phyloP scores from a whole-genome alignment of 495 filamentous ascomycete genomes.

The Amorphotheca resinae region DNA sequence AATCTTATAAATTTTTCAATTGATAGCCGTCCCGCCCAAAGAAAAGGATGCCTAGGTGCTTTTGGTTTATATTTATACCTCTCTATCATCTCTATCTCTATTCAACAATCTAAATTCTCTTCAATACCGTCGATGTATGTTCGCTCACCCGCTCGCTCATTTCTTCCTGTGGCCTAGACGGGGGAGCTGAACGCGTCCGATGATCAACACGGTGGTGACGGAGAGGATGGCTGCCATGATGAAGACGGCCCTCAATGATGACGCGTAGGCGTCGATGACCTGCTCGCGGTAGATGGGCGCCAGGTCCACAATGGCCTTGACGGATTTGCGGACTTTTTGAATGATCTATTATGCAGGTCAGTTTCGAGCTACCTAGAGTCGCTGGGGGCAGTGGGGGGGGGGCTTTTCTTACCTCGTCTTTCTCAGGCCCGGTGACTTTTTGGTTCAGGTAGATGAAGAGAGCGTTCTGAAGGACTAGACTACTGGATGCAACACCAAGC shows the following conservation, averaged over 20 bases:
- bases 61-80: no score
- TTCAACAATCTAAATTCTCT: no score
- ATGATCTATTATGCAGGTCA: slow-evolving; percentile 14
- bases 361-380: no score
- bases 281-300: slow-evolving; percentile 20
- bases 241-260: slow-evolving; percentile 29
- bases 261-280: slow-evolving; percentile 48
- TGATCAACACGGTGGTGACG: slow-evolving; percentile 33
- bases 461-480: slow-evolving; percentile 64
- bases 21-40: no score
- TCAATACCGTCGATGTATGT: no score
- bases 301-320: slow-evolving; percentile 1
- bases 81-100: no score
- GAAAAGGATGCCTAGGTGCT: no score
- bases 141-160: no score
- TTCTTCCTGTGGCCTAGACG: slow-evolving; percentile 35
- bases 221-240: slow-evolving; percentile 34
- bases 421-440: slow-evolving; percentile 42
- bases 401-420: slow-evolving; percentile 32
- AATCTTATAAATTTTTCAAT: no score
- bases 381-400: no score
- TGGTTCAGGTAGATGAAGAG: slow-evolving; percentile 44
- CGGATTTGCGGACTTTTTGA: slow-evolving; percentile 21
- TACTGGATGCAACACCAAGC: slow-evolving; percentile 57
- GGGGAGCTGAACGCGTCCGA: slow-evolving; percentile 41